phyloP scores from a whole-genome alignment of 352 stramenopile genomes.

The Phytopythium kandeliae region DNA sequence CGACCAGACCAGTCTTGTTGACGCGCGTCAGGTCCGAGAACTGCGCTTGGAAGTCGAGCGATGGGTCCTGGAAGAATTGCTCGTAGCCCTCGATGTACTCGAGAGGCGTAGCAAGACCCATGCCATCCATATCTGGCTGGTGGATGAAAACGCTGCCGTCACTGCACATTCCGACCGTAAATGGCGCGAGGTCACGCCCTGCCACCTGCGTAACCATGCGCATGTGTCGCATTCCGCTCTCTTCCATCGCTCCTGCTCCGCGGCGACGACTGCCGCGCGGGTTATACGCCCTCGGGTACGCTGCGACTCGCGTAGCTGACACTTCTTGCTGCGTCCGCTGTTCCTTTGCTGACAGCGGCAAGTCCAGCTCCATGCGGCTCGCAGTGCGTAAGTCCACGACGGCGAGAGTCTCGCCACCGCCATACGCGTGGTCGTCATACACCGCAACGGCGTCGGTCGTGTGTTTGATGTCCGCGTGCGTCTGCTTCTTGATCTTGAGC shows the following conservation, averaged over 20 bases:
- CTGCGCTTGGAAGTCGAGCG: conserved; percentile 60
- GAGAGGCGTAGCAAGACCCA: conserved; percentile 57
- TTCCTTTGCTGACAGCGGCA: conserved; percentile 62
- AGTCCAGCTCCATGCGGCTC: conserved; percentile 60
- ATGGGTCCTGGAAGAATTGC: conserved; percentile 76
- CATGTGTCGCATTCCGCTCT: conserved; percentile 58
- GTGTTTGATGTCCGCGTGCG: conserved; percentile 67
- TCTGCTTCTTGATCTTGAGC: conserved; percentile 59
- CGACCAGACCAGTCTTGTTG: conserved; percentile 60
- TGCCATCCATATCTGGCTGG: conserved; percentile 27
- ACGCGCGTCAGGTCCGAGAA: conserved; percentile 76
- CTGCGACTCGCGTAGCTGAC: conserved; percentile 21
- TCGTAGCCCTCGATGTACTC: conserved; percentile 81
- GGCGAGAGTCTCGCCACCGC: conserved; percentile 55
- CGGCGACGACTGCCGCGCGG: conserved; percentile 33
- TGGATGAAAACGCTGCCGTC: conserved; percentile 83
- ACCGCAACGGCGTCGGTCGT: conserved; percentile 59
- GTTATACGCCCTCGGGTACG: conserved; percentile 35
- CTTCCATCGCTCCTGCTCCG: conserved; percentile 26
- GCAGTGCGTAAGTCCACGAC: conserved; percentile 56
- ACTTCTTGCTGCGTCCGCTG: conserved; percentile 39
- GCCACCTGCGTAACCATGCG: conserved; percentile 66
- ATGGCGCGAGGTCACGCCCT: conserved; percentile 45
- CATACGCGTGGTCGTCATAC: conserved; percentile 71
- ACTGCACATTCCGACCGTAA: conserved; percentile 79